phyloP scores from a whole-genome alignment of 2,329 filamentous ascomycete species.

The Penicillium sp. region DNA sequence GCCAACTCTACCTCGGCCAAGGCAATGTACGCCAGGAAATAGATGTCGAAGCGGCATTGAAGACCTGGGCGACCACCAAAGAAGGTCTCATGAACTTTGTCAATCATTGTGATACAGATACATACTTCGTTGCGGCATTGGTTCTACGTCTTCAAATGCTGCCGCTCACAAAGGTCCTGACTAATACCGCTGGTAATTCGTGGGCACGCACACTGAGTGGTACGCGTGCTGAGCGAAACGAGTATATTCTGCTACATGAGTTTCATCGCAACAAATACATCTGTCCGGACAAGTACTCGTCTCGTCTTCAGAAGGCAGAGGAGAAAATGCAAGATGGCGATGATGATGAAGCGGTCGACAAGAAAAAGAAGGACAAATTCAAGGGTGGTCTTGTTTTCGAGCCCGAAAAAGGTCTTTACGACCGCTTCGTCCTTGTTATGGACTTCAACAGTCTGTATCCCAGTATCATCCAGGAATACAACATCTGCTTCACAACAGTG shows the following conservation, averaged over 20 bases:
- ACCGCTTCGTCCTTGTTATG: slow-evolving; percentile 98
- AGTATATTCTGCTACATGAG: slow-evolving; percentile 97
- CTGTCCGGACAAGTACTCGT: slow-evolving; percentile 88
- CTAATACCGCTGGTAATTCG: slow-evolving; percentile 94
- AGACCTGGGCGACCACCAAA: slow-evolving; percentile 78
- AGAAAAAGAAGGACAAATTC: slow-evolving; percentile 98
- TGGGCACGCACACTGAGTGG: slow-evolving; percentile 96
- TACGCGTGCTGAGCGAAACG: slow-evolving; percentile 94
- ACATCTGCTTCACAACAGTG: slow-evolving; percentile 98
- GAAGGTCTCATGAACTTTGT: slow-evolving; percentile 90
- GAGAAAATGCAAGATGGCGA: slow-evolving; percentile 67
- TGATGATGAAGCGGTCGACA: slow-evolving; percentile 63
- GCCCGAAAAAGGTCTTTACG: slow-evolving; percentile 93
- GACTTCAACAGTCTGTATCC: slow-evolving; percentile 99
- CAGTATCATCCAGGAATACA: slow-evolving; percentile 98
- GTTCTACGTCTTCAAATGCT: slow-evolving; percentile 87
- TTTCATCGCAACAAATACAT: slow-evolving; percentile 98
- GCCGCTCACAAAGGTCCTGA: slow-evolving; percentile 89
- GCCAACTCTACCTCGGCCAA: slow-evolving; percentile 76
- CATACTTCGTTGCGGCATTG: slow-evolving; percentile 90
- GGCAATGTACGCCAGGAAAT: slow-evolving; percentile 74
- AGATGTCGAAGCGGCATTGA: slow-evolving; percentile 82
- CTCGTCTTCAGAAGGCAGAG: slow-evolving; percentile 69
- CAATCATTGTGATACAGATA: slow-evolving; percentile 90
- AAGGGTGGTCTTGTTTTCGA: slow-evolving; percentile 98